Evolutionary conservation across 1,284 basidiomycete species (phyloP), one percentile per base, ranked within the genome.

Genomic region (Ceratobasidium sp.): DNA sequence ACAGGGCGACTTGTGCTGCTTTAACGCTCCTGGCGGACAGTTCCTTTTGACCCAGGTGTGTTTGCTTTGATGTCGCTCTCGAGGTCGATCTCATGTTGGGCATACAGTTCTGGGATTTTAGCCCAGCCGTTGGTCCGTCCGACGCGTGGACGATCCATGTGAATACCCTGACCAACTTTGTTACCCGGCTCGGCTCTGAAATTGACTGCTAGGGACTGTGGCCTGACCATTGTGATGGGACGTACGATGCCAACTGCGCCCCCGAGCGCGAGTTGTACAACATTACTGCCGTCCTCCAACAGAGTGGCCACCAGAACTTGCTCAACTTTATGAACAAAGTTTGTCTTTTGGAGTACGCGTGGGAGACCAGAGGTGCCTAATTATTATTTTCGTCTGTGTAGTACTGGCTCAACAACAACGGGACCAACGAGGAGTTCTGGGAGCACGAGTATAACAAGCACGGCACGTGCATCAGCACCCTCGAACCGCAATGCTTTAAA

Each of bases 381-480:
- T 24, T 22, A 43, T 41, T 7, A 37, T 37, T 31, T n/a, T 51
- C n/a, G n/a, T n/a, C n/a, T n/a, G n/a, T 27, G n/a, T 39, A 74
- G 74, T 80, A 78, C 77, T 79, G 78, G 79, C 76, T 81, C 74
- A 78, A 79, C 65, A 75, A 78, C 76, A 77, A 63, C n/a, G 80
- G 80, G 1, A 64, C 79, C 63, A 80, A 82, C 68, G 79, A 81
- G 22, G 68, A 76, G 48, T 80, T 83, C 76, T 81, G 80, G 80
- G 62, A 61, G 61, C 76, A 76, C 75, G 79, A 81, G 76, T 80
- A 46, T n/a, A 76, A 76, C 74, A 79, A 78, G 73, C 78, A 79
- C 74, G 79, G 79, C 62, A 76, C 77, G n/a, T 79, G 75, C 29
- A 74, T 77, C 49, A 74, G 74, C 24, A 74, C 77, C 22, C 63